These are phyloP conservation scores for Cladophialophora exuberans DNA, from an alignment of 2,329 filamentous ascomycete species.

Conservation along the genomic window DNA sequence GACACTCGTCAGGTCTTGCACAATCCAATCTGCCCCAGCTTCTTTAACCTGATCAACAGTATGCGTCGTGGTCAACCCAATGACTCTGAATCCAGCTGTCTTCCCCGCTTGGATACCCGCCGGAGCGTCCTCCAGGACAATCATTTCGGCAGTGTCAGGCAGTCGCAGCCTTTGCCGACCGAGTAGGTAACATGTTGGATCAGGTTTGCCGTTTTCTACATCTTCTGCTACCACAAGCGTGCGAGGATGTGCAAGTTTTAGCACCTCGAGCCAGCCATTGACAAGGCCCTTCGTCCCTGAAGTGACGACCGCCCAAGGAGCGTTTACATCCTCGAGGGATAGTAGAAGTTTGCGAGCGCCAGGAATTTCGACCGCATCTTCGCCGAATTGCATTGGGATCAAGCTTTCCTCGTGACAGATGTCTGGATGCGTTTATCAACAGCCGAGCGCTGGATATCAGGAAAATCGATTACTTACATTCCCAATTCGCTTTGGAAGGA, in stretches of 20 bases:
- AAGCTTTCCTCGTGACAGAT: conserved; percentile 76
- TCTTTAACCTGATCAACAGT: conserved; percentile 69
- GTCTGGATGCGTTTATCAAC: conserved; percentile 57
- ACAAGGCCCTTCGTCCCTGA: conserved; percentile 71
- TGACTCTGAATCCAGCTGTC: conserved; percentile 80
- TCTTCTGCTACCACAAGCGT: conserved; percentile 76
- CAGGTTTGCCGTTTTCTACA: conserved; percentile 74
- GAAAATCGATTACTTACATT: conserved; percentile 64
- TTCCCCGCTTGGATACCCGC: conserved; percentile 83
- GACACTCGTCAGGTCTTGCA: conserved; percentile 76
- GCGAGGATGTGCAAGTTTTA: conserved; percentile 66
- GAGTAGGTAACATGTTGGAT: conserved; percentile 73
- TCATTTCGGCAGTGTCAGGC: conserved; percentile 54
- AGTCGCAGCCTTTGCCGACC: conserved; percentile 65
- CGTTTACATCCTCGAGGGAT: conserved; percentile 62
- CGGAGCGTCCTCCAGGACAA: conserved; percentile 88
- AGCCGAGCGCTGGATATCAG: not conserved
- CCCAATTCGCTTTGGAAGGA: conserved; percentile 86
- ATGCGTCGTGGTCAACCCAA: conserved; percentile 86
- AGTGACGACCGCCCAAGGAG: conserved; percentile 82
- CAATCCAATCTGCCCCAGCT: conserved; percentile 86
- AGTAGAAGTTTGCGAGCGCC: conserved; percentile 74
- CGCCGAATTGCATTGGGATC: conserved; percentile 75
- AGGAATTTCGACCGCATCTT: conserved; percentile 81
- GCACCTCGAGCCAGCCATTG: conserved; percentile 70